Evolutionary conservation across 192 early-diverging fungal genomes (phyloP), one percentile per base, ranked within the genome.

Genomic region (Linnemannia zychae): DNA sequence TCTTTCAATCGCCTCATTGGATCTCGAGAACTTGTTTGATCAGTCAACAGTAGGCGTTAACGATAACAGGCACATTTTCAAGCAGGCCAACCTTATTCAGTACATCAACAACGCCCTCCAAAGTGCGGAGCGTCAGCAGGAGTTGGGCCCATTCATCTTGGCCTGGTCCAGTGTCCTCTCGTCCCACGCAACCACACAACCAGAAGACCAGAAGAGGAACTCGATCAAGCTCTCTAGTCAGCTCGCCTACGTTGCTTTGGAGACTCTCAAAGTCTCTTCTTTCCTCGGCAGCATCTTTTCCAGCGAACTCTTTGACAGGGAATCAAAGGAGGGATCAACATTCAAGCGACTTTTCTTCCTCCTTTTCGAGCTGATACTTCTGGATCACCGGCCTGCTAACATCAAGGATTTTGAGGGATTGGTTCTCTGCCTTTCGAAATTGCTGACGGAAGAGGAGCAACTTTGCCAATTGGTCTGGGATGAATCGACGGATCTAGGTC

Each of bases 131-230:
- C 67, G 78, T 13, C 76, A 80, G 33, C 81, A 80, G 40, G 75
- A 77, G 48, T 78, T 88, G 47, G 75, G 86, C 4, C 71, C 80
- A 36, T 88, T 89, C 40, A 79, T 90, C 33, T 74, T 90, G 33
- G 89, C 88, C 0, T 90, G 89, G 89, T 86, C 86, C n/a, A 86
- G 74, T 75, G 78, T 90, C 4, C 74, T 90, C 44, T 69, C 72
- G 1, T 77, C 83, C 16, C 49, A 74, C 28, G 75, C 67, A 4
- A 48, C 53, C n/a, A 65, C 38, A 9, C 75, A 73, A 24, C 49
- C 67, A 49, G 37, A 57, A 17, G 70, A 72, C 31, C 63, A 67
- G 17, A n/a, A 53, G n/a, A 36, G 44, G n/a, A 65, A 79, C 38
- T 11, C n/a, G n/a, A 44, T 22, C 15, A 67, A 18, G 38, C 68